Percentiles rank a stretch among this genome's conserved stretches.
phyloP scores from a whole-genome alignment of 2,329 filamentous ascomycete species.

The Pseudogymnoascus sp. region DNA sequence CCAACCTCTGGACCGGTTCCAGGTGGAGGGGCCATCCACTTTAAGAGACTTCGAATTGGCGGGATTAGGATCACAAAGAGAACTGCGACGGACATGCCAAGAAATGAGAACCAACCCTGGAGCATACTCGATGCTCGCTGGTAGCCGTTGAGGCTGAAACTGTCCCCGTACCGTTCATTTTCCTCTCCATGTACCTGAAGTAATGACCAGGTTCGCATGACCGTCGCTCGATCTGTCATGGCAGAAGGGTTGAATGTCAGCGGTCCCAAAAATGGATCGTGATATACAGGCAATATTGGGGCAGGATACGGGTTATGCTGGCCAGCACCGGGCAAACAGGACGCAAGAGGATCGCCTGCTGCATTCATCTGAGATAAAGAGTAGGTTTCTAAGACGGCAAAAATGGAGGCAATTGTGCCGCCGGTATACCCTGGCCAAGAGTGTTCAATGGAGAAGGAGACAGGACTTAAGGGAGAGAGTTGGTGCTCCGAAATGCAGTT shows the following conservation, averaged over 20 bases:
- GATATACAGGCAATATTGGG: neutral
- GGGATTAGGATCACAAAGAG: neutral
- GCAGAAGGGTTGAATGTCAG: neutral
- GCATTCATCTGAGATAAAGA: slow-evolving; percentile 40
- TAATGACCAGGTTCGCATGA: neutral
- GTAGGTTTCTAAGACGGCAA: slow-evolving; percentile 51
- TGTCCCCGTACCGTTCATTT: neutral
- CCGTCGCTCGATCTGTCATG: neutral
- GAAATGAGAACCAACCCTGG: neutral
- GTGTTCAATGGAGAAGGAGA: neutral
- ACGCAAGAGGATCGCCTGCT: slow-evolving; percentile 34
- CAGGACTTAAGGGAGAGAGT: neutral
- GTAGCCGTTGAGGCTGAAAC: neutral
- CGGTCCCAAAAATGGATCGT: neutral
- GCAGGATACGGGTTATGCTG: neutral
- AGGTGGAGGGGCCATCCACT: neutral
- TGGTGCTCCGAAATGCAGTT: neutral
- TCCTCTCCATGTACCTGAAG: neutral
- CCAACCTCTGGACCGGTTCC: neutral
- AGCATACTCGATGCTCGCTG: neutral
- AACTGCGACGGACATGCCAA: neutral
- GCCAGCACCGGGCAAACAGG: neutral
- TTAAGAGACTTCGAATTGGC: neutral
- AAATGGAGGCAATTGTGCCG: slow-evolving; percentile 58
- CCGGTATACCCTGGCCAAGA: neutral